A percentile compares a stretch with the other conserved stretches of the same genome.
These are phyloP conservation scores for Aspergillus flavus DNA, from an alignment of 2,329 filamentous ascomycete genomes.

Conservation along the genomic window DNA sequence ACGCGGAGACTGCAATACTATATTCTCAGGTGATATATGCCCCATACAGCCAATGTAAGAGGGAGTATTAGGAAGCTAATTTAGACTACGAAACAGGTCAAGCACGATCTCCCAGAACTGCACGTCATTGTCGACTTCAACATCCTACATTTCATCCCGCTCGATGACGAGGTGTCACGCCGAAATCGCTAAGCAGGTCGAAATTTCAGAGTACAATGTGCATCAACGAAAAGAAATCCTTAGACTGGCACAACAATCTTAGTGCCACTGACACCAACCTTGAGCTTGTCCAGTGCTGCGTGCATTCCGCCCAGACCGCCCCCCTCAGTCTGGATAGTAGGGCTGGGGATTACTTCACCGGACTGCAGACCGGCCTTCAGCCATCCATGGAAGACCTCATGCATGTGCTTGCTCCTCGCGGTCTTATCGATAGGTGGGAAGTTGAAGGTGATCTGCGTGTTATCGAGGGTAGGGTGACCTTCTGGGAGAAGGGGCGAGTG, in stretches of 20 bases:
- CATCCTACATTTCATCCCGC: too few species aligned
- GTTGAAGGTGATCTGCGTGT: slow-evolving; percentile 15
- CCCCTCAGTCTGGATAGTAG: slow-evolving; percentile 18
- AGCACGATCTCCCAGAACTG: too few species aligned
- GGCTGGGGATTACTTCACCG: slow-evolving; percentile 24
- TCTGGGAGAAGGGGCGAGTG: slow-evolving; percentile 17
- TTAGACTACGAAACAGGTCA: too few species aligned
- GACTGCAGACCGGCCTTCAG: slow-evolving; percentile 16
- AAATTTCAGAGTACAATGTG: too few species aligned
- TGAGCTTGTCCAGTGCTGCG: slow-evolving; percentile 23
- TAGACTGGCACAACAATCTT: slow-evolving; percentile 24
- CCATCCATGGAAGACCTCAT: slow-evolving; percentile 22
- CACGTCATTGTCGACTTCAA: too few species aligned
- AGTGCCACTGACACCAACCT: slow-evolving; percentile 25
- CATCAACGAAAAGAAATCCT: background rate
- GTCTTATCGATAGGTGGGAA: slow-evolving; percentile 13
- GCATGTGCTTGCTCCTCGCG: slow-evolving; percentile 12
- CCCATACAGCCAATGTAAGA: too few species aligned
- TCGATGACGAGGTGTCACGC: too few species aligned
- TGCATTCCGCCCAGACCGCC: slow-evolving; percentile 23
- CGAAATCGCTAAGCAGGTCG: too few species aligned
- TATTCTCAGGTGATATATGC: too few species aligned
- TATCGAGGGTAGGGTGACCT: slow-evolving; percentile 16
- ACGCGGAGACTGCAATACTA: too few species aligned
- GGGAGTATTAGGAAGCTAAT: too few species aligned